Base-by-base conservation (phyloP, 75 land plant genomes). In the Cupressus sempervirens region DNA sequence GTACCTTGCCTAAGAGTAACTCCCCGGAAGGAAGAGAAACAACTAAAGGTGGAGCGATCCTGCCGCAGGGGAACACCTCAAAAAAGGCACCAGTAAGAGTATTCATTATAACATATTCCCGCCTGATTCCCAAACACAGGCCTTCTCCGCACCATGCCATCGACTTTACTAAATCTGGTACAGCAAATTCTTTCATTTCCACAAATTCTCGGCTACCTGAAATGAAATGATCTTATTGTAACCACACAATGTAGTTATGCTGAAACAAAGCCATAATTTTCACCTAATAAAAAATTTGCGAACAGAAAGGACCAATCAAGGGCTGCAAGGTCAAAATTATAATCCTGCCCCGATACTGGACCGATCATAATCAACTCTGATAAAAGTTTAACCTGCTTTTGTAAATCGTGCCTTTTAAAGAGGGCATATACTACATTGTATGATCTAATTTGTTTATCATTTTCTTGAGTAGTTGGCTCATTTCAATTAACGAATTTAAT, bases 91-190 rank as follows among this genome's bases (percentile, higher is more conserved):
- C 99, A 84, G 91, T 96, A 26, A 87, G 84, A 18, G 91, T 87
- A 87, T 94, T 98, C 83, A 98, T 67, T 76, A 98, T 92, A 84
- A 93, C 76, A 73, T 98, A 98, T 68, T 98, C 98, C 76, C 91
- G 94, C 82, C 86, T 88, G 46, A 98, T 92, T 14, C 95, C 96
- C 72, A 98, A 50, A 83, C 96, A 98, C 72, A 98, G 90, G 76
- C 94, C 92, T 65, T 94, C 99, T 16, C 96, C 97, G 86, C 96
- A 95, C 99, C 99, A 98, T 15, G 95, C 93, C 95, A 98, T 94
- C 43, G 97, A 94, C 83, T 94, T 96, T 70, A 96, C 95, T 1
- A 85, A 88, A 86, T 98, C 99, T 0, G 97, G 94, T 52, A 92
- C 90, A 23, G 93, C 85, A 84, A 94, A 92, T 83, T 98, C 98